Conservation (phyloP, 1,284 basidiomycete genomes). For the Coniophora puteana region DNA sequence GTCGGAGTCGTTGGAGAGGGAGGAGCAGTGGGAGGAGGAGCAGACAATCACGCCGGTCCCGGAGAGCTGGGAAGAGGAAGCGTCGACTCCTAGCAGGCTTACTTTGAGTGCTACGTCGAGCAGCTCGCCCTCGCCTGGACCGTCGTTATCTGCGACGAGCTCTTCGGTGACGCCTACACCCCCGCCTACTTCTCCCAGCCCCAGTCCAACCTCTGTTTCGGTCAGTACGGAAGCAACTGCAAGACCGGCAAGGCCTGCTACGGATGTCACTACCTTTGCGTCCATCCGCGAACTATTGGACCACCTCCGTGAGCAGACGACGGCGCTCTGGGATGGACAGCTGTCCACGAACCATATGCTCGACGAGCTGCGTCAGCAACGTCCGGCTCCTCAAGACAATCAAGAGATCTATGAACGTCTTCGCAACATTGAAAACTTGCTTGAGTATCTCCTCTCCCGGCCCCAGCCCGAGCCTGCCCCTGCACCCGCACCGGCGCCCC, state of each 20-base stretch:
- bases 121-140: conserved; percentile 26
- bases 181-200: conserved; percentile 31
- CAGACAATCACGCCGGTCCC: too few relatives aligned
- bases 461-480: conserved; percentile 3
- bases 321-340: conserved; percentile 56
- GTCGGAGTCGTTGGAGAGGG: conserved; percentile 28
- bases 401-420: conserved; percentile 36
- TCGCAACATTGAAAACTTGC: conserved; percentile 37
- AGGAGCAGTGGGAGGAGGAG: too few relatives aligned
- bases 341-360: conserved; percentile 47
- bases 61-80: too few relatives aligned
- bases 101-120: conserved; percentile 27
- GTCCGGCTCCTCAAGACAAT: conserved; percentile 23
- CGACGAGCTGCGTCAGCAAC: conserved; percentile 35
- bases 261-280: conserved; percentile 28
- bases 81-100: too few relatives aligned
- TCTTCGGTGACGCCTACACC: conserved; percentile 30
- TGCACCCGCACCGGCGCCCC: conserved; percentile 4
- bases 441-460: conserved; percentile 27
- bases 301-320: conserved; percentile 47
- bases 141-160: conserved; percentile 27
- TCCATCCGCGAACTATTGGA: conserved; percentile 43
- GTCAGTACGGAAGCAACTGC: too few relatives aligned
- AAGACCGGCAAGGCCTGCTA: conserved; percentile 37
- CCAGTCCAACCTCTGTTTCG: conserved; percentile 37